A percentile compares a stretch with the other conserved stretches of the same genome.
Conservation (phyloP, 805 yeast species). For the Saitoella complicata region DNA sequence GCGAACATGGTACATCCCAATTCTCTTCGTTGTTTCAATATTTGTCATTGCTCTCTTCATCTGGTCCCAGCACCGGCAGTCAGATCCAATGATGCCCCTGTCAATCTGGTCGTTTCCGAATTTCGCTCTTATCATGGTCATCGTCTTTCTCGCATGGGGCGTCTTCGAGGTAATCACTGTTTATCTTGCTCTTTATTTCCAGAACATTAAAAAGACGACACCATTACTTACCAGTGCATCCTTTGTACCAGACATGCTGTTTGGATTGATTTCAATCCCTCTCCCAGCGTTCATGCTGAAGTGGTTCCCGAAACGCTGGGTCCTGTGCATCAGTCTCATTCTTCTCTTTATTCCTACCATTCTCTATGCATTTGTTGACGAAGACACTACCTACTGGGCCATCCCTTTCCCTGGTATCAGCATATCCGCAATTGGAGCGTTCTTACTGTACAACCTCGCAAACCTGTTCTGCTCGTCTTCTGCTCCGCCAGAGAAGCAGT, state of each 20-base stretch:
- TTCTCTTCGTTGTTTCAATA: too few relatives aligned
- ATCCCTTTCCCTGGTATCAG: constrained; percentile 32
- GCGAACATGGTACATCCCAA: too few relatives aligned
- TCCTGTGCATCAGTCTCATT: constrained; percentile 24
- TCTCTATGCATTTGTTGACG: constrained; percentile 29
- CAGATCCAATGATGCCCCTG: constrained; percentile 32
- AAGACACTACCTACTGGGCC: constrained; percentile 26
- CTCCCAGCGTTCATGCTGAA: constrained; percentile 34
- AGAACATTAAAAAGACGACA: constrained; percentile 23
- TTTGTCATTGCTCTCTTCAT: too few relatives aligned
- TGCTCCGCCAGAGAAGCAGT: constrained; percentile 25
- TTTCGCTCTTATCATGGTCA: constrained; percentile 27
- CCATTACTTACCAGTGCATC: constrained; percentile 31
- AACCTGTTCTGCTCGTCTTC: constrained; percentile 29
- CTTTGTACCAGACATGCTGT: constrained; percentile 28
- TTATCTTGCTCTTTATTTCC: constrained; percentile 29
- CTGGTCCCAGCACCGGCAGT: too few relatives aligned
- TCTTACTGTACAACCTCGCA: constrained; percentile 30
- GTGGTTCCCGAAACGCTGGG: constrained; percentile 26
- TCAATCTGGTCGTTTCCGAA: constrained; percentile 26
- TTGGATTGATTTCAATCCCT: constrained; percentile 27
- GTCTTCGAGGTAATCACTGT: constrained; percentile 26
- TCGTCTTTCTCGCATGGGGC: constrained; percentile 27
- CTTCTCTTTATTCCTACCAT: constrained; percentile 25
- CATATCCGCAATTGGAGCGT: constrained; percentile 33